Evolutionary conservation across 768 basidiomycete genomes (phyloP).

Genomic region (Imleria badia): DNA sequence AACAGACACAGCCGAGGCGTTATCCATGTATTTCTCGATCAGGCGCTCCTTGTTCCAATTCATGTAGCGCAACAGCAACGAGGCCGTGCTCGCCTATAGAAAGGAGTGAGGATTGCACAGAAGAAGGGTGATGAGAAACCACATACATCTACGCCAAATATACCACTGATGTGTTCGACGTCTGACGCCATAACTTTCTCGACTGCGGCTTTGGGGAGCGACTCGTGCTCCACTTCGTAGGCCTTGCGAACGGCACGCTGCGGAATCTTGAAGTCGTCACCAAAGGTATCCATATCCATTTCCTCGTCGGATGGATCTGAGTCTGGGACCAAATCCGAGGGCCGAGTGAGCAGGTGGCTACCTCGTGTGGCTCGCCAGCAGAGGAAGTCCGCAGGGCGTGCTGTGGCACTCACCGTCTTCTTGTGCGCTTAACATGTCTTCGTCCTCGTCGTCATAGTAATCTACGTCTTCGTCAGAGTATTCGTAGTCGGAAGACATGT

Average conservation of each 20-base stretch:
- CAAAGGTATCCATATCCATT: conserved; percentile 66
- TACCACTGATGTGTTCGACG: conserved; percentile 81
- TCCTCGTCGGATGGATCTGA: conserved; percentile 55
- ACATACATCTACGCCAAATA: conserved; percentile 89
- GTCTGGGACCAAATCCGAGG: conserved; percentile 24
- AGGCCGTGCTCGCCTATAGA: conserved; percentile 62
- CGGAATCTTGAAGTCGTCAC: conserved; percentile 61
- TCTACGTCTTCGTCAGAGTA: conserved; percentile 66
- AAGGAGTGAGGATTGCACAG: background rate
- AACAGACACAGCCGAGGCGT: conserved; percentile 65
- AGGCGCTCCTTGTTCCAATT: conserved; percentile 96
- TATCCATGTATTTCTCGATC: conserved; percentile 97
- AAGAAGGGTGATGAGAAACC: background rate
- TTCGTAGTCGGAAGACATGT: conserved; percentile 67
- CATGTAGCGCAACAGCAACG: conserved; percentile 77
- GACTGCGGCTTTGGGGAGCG: conserved; percentile 69
- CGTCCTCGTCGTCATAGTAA: conserved; percentile 72
- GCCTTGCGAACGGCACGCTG: conserved; percentile 59
- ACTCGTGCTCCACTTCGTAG: conserved; percentile 85
- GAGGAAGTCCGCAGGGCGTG: conserved; percentile 8
- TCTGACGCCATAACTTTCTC: conserved; percentile 77
- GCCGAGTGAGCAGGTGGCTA: conserved; percentile 19
- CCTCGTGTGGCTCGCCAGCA: conserved; percentile 22
- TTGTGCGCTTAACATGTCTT: conserved; percentile 60
- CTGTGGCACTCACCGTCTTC: conserved; percentile 47